These are phyloP conservation scores for Fusarium scirpi DNA, from an alignment of 2,329 filamentous ascomycete genomes.

Conservation along the genomic window DNA sequence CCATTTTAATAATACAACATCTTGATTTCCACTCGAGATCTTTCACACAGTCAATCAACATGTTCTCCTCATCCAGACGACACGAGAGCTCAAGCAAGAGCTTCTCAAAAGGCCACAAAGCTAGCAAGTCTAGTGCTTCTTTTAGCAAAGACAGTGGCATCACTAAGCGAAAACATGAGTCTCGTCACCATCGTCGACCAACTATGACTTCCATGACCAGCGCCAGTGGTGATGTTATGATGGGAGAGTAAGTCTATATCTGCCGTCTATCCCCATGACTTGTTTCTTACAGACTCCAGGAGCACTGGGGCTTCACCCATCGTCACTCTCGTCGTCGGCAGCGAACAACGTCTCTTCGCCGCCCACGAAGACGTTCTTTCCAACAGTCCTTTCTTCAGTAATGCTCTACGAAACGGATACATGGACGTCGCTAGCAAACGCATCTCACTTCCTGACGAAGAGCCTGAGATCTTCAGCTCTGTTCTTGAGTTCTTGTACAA, in stretches of 20 bases:
- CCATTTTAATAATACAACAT: slow-evolving; percentile 28
- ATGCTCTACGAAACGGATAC: slow-evolving; percentile 53
- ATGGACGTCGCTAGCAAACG: slow-evolving; percentile 66
- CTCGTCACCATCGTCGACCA: slow-evolving; percentile 60
- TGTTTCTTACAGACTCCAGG: slow-evolving; percentile 45
- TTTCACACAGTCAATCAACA: slow-evolving; percentile 42
- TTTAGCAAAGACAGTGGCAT: slow-evolving; percentile 67
- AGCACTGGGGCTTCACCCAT: slow-evolving; percentile 72
- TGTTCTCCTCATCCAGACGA: slow-evolving; percentile 63
- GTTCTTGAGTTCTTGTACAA: slow-evolving; percentile 94
- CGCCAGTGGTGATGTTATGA: slow-evolving; percentile 54
- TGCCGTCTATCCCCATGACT: background rate
- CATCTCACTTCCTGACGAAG: slow-evolving; percentile 84
- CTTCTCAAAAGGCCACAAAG: slow-evolving; percentile 65
- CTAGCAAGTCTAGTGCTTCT: slow-evolving; percentile 63
- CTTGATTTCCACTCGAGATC: background rate
- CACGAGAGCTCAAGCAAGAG: slow-evolving; percentile 62
- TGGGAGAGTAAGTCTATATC: slow-evolving; percentile 57
- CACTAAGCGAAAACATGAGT: slow-evolving; percentile 66
- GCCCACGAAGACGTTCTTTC: slow-evolving; percentile 89
- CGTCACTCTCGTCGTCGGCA: slow-evolving; percentile 84
- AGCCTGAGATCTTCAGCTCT: slow-evolving; percentile 90
- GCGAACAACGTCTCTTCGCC: slow-evolving; percentile 87
- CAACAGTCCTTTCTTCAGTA: slow-evolving; percentile 79
- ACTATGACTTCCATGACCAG: slow-evolving; percentile 59